phyloP scores from a whole-genome alignment of 106 monocot species.

The Platanthera zijinensis region DNA sequence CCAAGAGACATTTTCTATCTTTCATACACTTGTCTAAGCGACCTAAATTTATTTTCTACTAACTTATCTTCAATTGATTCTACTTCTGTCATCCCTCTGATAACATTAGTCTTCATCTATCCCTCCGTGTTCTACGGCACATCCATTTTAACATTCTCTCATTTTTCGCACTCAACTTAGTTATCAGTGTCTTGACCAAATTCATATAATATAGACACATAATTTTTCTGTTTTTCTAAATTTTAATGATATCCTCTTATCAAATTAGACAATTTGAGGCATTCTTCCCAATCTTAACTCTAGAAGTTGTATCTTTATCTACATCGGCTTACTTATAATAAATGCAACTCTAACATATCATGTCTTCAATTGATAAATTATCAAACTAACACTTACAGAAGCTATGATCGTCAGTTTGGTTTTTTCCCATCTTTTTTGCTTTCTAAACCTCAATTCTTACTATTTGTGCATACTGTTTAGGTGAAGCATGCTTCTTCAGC shows the following conservation, averaged over 20 bases:
- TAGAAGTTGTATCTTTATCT: neutral
- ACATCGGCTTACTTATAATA: neutral
- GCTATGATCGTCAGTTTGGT: neutral
- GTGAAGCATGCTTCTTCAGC: slow-evolving; percentile 39
- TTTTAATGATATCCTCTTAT: too few relatives aligned
- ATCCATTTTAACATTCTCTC: too few relatives aligned
- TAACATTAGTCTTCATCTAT: too few relatives aligned
- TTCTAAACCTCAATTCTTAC: neutral
- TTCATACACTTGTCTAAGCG: neutral
- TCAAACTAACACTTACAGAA: neutral
- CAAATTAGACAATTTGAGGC: too few relatives aligned
- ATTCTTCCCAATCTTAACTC: too few relatives aligned
- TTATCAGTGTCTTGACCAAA: neutral
- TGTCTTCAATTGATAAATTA: neutral
- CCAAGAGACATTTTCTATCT: neutral
- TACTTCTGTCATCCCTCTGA: too few relatives aligned
- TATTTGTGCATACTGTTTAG: slow-evolving; percentile 15
- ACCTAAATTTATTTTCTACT: neutral
- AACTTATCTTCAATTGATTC: neutral
- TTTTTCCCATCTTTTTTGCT: neutral
- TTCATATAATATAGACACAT: neutral
- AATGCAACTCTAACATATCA: neutral
- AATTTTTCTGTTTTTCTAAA: neutral
- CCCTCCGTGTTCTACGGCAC: too few relatives aligned
- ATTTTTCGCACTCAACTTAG: neutral